Percentiles rank a stretch among this genome's conserved stretches.
phyloP scores from a whole-genome alignment of 352 stramenopile species.

The Plasmopara viticola region DNA sequence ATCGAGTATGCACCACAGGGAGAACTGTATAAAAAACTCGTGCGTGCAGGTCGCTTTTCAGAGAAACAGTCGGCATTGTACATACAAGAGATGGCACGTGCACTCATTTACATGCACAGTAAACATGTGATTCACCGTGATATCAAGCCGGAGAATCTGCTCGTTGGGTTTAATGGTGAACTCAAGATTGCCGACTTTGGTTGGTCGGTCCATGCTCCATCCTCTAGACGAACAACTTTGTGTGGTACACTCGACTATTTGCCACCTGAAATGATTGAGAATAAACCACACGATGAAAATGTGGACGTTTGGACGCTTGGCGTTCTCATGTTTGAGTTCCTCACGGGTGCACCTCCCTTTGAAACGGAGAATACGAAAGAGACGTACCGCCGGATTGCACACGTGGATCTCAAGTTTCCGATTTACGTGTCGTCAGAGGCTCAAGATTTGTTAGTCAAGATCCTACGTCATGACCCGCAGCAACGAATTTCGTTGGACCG shows the following conservation, averaged over 20 bases:
- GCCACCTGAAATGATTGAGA: slow-evolving; percentile 99
- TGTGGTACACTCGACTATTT: slow-evolving; percentile 99
- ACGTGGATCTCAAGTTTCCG: slow-evolving; percentile 95
- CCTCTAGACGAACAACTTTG: slow-evolving; percentile 94
- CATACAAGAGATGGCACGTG: slow-evolving; percentile 91
- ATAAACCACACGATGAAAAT: slow-evolving; percentile 94
- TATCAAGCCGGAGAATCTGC: slow-evolving; percentile 99
- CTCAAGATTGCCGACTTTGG: slow-evolving; percentile 99
- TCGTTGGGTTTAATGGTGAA: slow-evolving; percentile 92
- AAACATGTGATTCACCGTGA: slow-evolving; percentile 99
- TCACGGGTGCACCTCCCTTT: slow-evolving; percentile 97
- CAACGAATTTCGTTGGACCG: slow-evolving; percentile 90
- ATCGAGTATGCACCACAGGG: slow-evolving; percentile 97
- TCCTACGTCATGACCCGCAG: slow-evolving; percentile 93
- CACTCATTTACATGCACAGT: slow-evolving; percentile 96
- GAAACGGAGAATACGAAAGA: slow-evolving; percentile 90
- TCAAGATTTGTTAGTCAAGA: slow-evolving; percentile 91
- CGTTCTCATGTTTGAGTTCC: slow-evolving; percentile 98
- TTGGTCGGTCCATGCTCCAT: slow-evolving; percentile 98
- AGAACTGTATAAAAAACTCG: slow-evolving; percentile 98
- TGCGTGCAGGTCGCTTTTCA: slow-evolving; percentile 84
- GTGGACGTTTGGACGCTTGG: slow-evolving; percentile 98
- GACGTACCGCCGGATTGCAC: slow-evolving; percentile 96
- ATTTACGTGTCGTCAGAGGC: slow-evolving; percentile 87
- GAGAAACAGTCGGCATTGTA: slow-evolving; percentile 92